Percentiles rank a stretch among this genome's conserved stretches.
These are phyloP conservation scores for Colletotrichum tabaci DNA, from an alignment of 2,329 filamentous ascomycete genomes.

Conservation along the genomic window DNA sequence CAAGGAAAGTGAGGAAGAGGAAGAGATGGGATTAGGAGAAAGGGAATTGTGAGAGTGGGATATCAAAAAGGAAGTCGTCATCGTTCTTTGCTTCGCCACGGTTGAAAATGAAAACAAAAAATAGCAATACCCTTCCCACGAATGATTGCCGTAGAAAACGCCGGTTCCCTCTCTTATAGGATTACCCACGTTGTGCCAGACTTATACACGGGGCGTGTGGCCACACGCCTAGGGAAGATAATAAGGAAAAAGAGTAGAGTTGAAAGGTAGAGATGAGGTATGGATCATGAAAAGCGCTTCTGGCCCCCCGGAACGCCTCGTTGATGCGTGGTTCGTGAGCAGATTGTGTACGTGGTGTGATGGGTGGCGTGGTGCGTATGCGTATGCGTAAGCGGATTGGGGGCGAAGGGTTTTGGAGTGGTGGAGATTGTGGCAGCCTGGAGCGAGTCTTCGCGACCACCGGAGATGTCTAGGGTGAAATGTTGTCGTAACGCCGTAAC, in stretches of 20 bases:
- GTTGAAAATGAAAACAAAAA: conserved; percentile 11
- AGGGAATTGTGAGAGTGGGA: conserved; percentile 20
- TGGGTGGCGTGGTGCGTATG: conserved; percentile 14
- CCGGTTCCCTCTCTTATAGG: conserved; percentile 4
- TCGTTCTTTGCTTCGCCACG: conserved; percentile 41
- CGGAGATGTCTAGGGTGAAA: conserved; percentile 29
- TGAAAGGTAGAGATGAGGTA: conserved; percentile 2
- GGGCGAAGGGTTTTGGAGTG: neutral
- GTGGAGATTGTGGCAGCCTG: conserved; percentile 21
- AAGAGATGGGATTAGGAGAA: neutral
- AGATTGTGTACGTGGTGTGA: conserved; percentile 20
- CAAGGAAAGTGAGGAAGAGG: conserved; percentile 1
- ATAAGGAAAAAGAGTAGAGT: conserved; percentile 14
- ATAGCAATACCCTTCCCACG: neutral
- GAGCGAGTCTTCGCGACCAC: conserved; percentile 25
- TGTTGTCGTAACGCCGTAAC: conserved; percentile 35
- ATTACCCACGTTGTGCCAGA: conserved; percentile 17
- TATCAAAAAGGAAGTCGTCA: conserved; percentile 42
- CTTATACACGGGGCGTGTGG: conserved; percentile 22
- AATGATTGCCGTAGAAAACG: conserved; percentile 23
- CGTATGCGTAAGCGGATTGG: neutral
- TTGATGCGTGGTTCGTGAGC: conserved; percentile 39
- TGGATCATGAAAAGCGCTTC: conserved; percentile 26
- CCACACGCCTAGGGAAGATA: neutral
- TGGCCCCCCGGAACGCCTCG: conserved; percentile 37